phyloP scores from a whole-genome alignment of 345 rosid genomes.

The Salix koriyanagi region DNA sequence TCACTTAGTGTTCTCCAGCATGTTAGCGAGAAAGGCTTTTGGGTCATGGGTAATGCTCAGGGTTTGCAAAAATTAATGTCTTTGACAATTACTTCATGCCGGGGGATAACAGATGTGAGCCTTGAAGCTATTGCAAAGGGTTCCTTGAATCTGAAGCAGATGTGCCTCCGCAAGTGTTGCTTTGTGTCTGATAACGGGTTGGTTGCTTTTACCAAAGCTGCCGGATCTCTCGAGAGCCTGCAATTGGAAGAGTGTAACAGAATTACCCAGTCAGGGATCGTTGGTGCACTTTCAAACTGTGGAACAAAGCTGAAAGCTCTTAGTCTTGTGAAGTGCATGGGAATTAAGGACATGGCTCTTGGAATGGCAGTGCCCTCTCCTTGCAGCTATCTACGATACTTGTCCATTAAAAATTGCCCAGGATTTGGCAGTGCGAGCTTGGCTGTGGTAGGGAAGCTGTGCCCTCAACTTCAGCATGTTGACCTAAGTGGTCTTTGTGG shows the following conservation, averaged over 20 bases:
- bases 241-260: constrained; percentile 65
- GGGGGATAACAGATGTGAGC: constrained; percentile 60
- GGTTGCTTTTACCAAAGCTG: constrained; percentile 43
- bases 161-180: constrained; percentile 61
- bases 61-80: constrained; percentile 49
- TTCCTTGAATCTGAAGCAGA: constrained; percentile 53
- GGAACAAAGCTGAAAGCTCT: constrained; percentile 52
- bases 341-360: constrained; percentile 46
- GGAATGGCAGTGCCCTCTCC: constrained; percentile 29
- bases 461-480: constrained; percentile 63
- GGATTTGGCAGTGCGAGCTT: constrained; percentile 60
- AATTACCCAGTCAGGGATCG: constrained; percentile 45
- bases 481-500: constrained; percentile 54
- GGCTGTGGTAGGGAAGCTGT: constrained; percentile 51
- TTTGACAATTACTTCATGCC: constrained; percentile 52
- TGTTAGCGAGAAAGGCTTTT: constrained; percentile 69
- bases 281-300: constrained; percentile 44
- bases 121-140: constrained; percentile 57
- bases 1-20: constrained; percentile 44
- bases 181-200: constrained; percentile 60
- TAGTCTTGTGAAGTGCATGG: constrained; percentile 52
- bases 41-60: constrained; percentile 79
- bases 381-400: constrained; percentile 44
- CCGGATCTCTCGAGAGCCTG: constrained; percentile 60
- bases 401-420: constrained; percentile 58